Percentiles rank a stretch among this genome's conserved stretches.
Conservation (phyloP, 2,329 filamentous ascomycete species). For the Cladosporium sp. region DNA sequence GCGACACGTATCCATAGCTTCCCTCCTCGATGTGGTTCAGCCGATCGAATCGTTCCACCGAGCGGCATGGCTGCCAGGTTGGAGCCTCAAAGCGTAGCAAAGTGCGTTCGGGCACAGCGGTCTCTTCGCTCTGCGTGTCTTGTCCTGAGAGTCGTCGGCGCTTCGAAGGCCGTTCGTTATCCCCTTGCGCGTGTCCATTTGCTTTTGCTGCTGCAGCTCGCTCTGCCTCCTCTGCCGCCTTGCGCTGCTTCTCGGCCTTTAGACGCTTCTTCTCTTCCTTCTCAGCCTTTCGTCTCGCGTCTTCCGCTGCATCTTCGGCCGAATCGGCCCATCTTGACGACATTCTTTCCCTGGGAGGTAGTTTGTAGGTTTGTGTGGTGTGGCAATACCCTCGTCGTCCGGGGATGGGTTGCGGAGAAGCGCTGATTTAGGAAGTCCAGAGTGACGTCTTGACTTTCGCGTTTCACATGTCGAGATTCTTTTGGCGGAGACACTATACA, state of each 20-base stretch:
- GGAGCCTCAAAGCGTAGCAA: conserved; percentile 68
- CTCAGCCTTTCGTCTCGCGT: conserved; percentile 68
- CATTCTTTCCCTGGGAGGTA: conserved; percentile 19
- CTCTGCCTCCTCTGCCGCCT: conserved; percentile 51
- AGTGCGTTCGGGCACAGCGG: conserved; percentile 39
- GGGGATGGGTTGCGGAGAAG: conserved; percentile 11
- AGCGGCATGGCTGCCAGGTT: conserved; percentile 66
- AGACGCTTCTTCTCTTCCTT: conserved; percentile 84
- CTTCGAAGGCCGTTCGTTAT: conserved; percentile 48
- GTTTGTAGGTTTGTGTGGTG: neutral
- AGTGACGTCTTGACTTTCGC: conserved; percentile 10
- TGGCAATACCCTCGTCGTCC: neutral
- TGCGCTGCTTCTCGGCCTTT: conserved; percentile 76
- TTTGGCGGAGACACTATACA: neutral
- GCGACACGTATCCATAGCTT: conserved; percentile 89
- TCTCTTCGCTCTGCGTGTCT: conserved; percentile 15
- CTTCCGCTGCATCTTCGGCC: conserved; percentile 71
- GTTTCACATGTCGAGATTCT: neutral
- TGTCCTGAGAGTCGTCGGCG: conserved; percentile 53
- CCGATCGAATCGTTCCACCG: conserved; percentile 83
- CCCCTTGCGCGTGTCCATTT: conserved; percentile 23
- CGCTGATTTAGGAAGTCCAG: conserved; percentile 2
- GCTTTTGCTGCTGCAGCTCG: conserved; percentile 30
- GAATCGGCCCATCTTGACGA: conserved; percentile 81
- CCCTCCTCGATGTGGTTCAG: conserved; percentile 98